Percentiles rank a stretch among this genome's conserved stretches.
Evolutionary conservation across 768 basidiomycete species (phyloP).

Genomic region (Phylloporus sp.): DNA sequence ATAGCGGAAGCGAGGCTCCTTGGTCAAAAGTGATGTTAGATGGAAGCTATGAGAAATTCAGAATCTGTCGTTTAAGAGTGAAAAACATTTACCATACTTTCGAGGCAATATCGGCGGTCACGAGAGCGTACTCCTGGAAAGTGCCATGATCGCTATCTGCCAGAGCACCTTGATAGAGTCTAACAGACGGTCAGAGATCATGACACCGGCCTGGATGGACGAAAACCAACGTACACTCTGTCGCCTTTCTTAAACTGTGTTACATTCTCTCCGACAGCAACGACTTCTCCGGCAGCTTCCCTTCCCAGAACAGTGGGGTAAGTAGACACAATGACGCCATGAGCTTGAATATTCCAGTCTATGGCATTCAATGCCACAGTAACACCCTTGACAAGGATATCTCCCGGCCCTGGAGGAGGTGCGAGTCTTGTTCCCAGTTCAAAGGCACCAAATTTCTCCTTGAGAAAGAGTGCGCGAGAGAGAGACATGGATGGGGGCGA

Average conservation of each 20-base stretch:
- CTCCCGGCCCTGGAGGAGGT: conserved; percentile 36
- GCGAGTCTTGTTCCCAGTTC: conserved; percentile 6
- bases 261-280: conserved; percentile 39
- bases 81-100: conserved; percentile 7
- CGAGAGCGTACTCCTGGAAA: conserved; percentile 29
- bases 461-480: conserved; percentile 16
- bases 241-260: conserved; percentile 35
- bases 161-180: conserved; percentile 17
- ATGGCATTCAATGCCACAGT: conserved; percentile 43
- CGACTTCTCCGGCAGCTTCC: conserved; percentile 40
- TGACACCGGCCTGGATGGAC: no score
- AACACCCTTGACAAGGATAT: conserved; percentile 41
- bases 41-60: conserved; percentile 35
- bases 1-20: conserved; percentile 37
- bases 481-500: conserved; percentile 6
- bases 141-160: conserved; percentile 3
- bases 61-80: neutral
- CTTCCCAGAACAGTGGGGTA: conserved; percentile 38
- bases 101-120: conserved; percentile 18
- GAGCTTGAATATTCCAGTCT: conserved; percentile 33
- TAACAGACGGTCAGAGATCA: neutral
- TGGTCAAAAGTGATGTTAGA: conserved; percentile 34
- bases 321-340: neutral
- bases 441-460: conserved; percentile 17
- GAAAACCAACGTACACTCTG: conserved; percentile 9